A percentile compares a stretch with the other conserved stretches of the same genome.
phyloP scores from a whole-genome alignment of 352 stramenopile genomes.

The Albugo candida region DNA sequence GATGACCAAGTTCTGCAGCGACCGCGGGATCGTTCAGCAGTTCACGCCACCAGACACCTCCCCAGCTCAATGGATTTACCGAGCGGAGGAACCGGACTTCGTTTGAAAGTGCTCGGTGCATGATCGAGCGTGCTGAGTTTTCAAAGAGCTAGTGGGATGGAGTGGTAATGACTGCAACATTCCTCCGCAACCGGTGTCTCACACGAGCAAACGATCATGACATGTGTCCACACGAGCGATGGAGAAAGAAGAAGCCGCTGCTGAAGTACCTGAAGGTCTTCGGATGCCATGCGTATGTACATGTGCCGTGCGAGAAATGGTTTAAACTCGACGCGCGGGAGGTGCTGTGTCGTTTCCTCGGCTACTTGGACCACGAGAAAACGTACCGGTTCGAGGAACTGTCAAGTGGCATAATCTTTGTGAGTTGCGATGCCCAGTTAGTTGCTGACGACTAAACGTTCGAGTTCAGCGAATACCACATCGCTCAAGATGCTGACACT shows the following conservation, averaged over 20 bases:
- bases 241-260: not conserved
- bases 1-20: too few species aligned
- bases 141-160: conserved; percentile 3
- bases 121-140: conserved; percentile 1
- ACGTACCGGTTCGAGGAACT: too few species aligned
- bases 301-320: not conserved
- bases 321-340: not conserved
- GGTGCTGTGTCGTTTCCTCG: not conserved
- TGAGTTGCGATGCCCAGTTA: too few species aligned
- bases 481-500: too few species aligned
- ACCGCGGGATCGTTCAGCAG: conserved; percentile 1
- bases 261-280: conserved; percentile 1
- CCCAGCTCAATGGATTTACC: conserved; percentile 6
- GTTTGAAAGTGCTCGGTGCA: not conserved
- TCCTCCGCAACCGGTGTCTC: conserved; percentile 2
- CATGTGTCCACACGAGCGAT: not conserved
- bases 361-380: not conserved
- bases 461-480: too few species aligned
- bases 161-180: conserved; percentile 7
- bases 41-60: conserved; percentile 7
- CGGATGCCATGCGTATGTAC: not conserved
- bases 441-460: too few species aligned
- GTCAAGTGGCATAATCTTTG: too few species aligned
- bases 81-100: conserved; percentile 5
- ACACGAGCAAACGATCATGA: not conserved